Percentiles rank a stretch among this genome's conserved stretches.
phyloP scores from a whole-genome alignment of 768 basidiomycete genomes.

The Coprinopsis strossmayeri region DNA sequence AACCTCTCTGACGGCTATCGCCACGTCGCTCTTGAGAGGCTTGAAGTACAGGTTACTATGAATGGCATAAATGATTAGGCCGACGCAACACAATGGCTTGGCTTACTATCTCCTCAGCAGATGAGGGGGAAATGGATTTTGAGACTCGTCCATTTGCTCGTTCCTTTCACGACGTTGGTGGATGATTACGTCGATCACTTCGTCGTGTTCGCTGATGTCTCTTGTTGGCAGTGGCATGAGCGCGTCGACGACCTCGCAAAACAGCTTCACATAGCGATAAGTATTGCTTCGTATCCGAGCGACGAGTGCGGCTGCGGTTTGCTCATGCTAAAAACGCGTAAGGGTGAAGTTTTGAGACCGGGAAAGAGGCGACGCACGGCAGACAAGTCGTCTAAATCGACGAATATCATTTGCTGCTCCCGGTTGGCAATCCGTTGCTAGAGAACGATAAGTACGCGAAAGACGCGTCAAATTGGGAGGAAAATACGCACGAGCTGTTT shows the following conservation, averaged over 20 bases:
- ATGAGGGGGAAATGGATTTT: slow-evolving; percentile 83
- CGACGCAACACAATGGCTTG: background rate
- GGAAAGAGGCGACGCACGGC: slow-evolving; percentile 34
- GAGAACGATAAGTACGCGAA: slow-evolving; percentile 17
- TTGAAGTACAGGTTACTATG: slow-evolving; percentile 90
- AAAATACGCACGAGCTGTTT: slow-evolving; percentile 62
- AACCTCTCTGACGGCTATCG: slow-evolving; percentile 89
- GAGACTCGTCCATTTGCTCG: slow-evolving; percentile 65
- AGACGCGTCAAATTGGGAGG: slow-evolving; percentile 20
- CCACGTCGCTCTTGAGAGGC: slow-evolving; percentile 67
- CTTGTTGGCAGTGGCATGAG: slow-evolving; percentile 84
- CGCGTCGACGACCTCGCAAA: slow-evolving; percentile 86
- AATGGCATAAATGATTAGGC: slow-evolving; percentile 12
- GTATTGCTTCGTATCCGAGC: slow-evolving; percentile 77
- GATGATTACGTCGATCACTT: slow-evolving; percentile 95
- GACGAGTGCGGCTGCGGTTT: slow-evolving; percentile 68
- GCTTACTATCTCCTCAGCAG: slow-evolving; percentile 93
- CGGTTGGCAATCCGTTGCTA: slow-evolving; percentile 93
- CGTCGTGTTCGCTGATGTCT: slow-evolving; percentile 86
- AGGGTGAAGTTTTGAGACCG: slow-evolving; percentile 1
- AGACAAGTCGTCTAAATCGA: slow-evolving; percentile 85
- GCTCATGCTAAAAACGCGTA: slow-evolving; percentile 48
- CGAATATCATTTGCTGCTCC: slow-evolving; percentile 80
- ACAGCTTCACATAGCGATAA: slow-evolving; percentile 83
- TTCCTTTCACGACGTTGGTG: slow-evolving; percentile 91